Base-by-base conservation (phyloP, 208 protist genomes). In the Leishmania mexicana region DNA sequence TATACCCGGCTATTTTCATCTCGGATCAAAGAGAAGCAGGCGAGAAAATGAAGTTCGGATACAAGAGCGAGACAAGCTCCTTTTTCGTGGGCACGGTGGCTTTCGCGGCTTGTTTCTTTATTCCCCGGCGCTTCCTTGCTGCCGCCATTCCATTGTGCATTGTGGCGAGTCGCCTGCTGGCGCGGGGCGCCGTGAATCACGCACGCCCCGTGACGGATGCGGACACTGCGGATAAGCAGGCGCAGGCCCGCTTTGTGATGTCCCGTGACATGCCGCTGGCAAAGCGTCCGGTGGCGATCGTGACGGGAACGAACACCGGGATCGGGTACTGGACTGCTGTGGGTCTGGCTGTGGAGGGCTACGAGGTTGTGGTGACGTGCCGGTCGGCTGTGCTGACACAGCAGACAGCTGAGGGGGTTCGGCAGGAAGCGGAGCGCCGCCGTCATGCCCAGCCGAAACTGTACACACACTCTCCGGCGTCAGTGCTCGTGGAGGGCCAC, bases 241-340 rank as follows among this genome's bases (percentile, higher is more conserved):
- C 68, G 19, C n/a, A 38, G 47, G 38, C 72, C 11, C 79, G 70
- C 45, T 80, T 93, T 73, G 85, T 94, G 42, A 81, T 97, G 76
- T 86, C 83, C 24, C 83, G 74, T 19, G 81, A 89, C 65, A 95
- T 96, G 91, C 77, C 75, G 38, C 67, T 85, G 10, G 77, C 79
- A 28, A 88, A 91, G 74, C 86, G 94, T 24, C 92, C 92, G 0
- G 96, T 97, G 57, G 94, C 93, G 51, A 86, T 98, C 17, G 95
- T 98, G 74, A 98, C 95, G 13, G 95, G 95, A n/a, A 96, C 94
- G 49, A 98, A 98, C 85, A 94, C 90, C 78, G 95, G 95, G 21
- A 96, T 98, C 70, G 95, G 95, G 15, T 96, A 89, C 79, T 87
- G 94, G 84, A 98, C 94, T 4, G 95, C 94, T 1, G 85, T 94